Conservation (phyloP, 1,139 yeast species). For the Williopsis jadinii region DNA sequence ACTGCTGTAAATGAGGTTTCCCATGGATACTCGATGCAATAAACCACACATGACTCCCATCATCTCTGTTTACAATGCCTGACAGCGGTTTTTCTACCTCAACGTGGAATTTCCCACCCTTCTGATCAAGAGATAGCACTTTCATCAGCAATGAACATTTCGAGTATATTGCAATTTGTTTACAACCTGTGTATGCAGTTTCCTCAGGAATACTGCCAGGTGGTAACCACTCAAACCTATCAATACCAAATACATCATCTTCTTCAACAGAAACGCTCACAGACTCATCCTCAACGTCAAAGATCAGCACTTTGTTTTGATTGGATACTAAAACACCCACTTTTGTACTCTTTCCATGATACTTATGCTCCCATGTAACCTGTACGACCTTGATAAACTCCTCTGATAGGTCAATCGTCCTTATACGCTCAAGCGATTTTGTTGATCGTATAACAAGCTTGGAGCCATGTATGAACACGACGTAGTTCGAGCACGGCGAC, state of each 20-base stretch:
- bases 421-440: constrained; percentile 7
- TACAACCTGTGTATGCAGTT: constrained; percentile 14
- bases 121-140: constrained; percentile 13
- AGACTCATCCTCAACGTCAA: constrained; percentile 10
- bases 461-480: constrained; percentile 11
- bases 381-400: constrained; percentile 11
- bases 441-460: constrained; percentile 11
- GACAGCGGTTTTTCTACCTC: constrained; percentile 12
- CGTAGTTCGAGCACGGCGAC: constrained; percentile 13
- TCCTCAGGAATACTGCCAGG: constrained; percentile 3
- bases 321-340: constrained; percentile 11
- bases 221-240: constrained; percentile 14
- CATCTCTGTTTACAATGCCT: constrained; percentile 3
- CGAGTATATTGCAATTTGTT: constrained; percentile 13
- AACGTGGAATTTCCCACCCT: neutral
- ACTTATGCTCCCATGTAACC: constrained; percentile 13
- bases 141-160: constrained; percentile 7
- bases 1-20: neutral
- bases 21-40: neutral
- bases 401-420: constrained; percentile 4
- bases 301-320: constrained; percentile 4
- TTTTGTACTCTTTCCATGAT: constrained; percentile 3
- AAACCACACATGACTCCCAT: constrained; percentile 1
- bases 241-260: constrained; percentile 15
- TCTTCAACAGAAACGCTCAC: constrained; percentile 12